These are phyloP conservation scores for Plantago lanceolata DNA, from an alignment of 305 asterid genomes.

Conservation along the genomic window DNA sequence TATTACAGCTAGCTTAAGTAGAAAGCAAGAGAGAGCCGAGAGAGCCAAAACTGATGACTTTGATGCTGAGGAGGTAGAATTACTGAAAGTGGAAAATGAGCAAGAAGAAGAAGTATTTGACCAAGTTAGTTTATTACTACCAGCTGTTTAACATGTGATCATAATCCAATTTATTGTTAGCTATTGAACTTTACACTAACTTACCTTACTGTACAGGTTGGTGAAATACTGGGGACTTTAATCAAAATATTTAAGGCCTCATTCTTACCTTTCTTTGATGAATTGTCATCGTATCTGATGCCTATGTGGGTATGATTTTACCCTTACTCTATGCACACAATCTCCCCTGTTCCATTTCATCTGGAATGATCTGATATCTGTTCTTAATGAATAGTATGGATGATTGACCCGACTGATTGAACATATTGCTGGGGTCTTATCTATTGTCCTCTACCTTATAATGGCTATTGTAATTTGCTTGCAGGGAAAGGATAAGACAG, in stretches of 20 bases:
- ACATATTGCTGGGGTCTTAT: too few species aligned
- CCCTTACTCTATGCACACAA: too few species aligned
- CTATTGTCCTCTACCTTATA: too few species aligned
- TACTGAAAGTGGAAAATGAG: constrained; percentile 86
- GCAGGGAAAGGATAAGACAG: constrained; percentile 86
- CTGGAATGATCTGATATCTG: too few species aligned
- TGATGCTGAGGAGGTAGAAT: constrained; percentile 87
- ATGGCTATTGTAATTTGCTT: too few species aligned
- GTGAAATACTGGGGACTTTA: constrained; percentile 78
- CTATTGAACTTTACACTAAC: too few species aligned
- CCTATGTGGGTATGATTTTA: constrained; percentile 83
- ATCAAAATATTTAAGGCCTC: constrained; percentile 74
- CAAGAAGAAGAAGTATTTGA: constrained; percentile 96
- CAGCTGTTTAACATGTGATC: neutral
- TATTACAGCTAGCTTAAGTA: constrained; percentile 81
- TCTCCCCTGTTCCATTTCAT: too few species aligned
- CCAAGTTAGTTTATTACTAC: constrained; percentile 48
- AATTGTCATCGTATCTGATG: constrained; percentile 69
- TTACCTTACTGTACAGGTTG: constrained; percentile 39
- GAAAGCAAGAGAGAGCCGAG: constrained; percentile 71
- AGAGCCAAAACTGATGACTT: constrained; percentile 88
- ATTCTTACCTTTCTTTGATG: constrained; percentile 85
- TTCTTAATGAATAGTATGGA: too few species aligned
- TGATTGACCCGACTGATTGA: too few species aligned
- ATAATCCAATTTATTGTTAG: neutral